Conservation (phyloP, 2,329 filamentous ascomycete genomes). For the Dendrostoma leiphaemia region DNA sequence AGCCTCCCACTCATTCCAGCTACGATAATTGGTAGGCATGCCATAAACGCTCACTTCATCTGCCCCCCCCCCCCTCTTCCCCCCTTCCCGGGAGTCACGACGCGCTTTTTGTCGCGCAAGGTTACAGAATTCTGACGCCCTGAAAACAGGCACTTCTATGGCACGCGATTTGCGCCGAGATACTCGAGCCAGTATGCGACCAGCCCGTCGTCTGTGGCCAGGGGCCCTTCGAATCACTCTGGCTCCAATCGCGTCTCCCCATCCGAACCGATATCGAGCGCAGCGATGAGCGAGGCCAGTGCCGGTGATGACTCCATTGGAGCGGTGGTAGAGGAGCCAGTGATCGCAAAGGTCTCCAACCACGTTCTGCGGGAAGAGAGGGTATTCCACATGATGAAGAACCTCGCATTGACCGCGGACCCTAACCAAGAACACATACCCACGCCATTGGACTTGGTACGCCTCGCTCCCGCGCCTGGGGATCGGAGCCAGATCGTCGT, state of each 20-base stretch:
- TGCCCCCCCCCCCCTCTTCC: neutral
- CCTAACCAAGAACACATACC: slow-evolving; percentile 74
- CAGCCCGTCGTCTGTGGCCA: slow-evolving; percentile 39
- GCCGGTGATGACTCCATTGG: slow-evolving; percentile 28
- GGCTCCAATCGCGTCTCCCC: slow-evolving; percentile 38
- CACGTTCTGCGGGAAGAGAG: slow-evolving; percentile 83
- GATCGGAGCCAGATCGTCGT: slow-evolving; percentile 73
- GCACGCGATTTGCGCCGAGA: slow-evolving; percentile 55
- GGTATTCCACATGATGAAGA: slow-evolving; percentile 79
- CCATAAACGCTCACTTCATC: too few relatives aligned
- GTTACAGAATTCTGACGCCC: slow-evolving; percentile 17
- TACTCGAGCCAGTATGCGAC: slow-evolving; percentile 41
- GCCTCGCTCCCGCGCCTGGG: slow-evolving; percentile 64
- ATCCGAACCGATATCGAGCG: slow-evolving; percentile 32
- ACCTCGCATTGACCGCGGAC: slow-evolving; percentile 68
- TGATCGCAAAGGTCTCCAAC: slow-evolving; percentile 79
- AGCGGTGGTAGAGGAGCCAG: slow-evolving; percentile 58
- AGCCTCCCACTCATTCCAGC: slow-evolving; percentile 58
- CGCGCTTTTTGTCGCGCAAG: too few relatives aligned
- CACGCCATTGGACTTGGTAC: slow-evolving; percentile 75
- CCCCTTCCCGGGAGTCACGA: neutral
- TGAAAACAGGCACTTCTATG: slow-evolving; percentile 59
- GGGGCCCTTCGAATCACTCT: slow-evolving; percentile 30
- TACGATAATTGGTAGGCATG: slow-evolving; percentile 82
- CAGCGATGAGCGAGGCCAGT: slow-evolving; percentile 11